phyloP scores from a whole-genome alignment of 495 filamentous ascomycete genomes.

The Xylaria flabelliformis region DNA sequence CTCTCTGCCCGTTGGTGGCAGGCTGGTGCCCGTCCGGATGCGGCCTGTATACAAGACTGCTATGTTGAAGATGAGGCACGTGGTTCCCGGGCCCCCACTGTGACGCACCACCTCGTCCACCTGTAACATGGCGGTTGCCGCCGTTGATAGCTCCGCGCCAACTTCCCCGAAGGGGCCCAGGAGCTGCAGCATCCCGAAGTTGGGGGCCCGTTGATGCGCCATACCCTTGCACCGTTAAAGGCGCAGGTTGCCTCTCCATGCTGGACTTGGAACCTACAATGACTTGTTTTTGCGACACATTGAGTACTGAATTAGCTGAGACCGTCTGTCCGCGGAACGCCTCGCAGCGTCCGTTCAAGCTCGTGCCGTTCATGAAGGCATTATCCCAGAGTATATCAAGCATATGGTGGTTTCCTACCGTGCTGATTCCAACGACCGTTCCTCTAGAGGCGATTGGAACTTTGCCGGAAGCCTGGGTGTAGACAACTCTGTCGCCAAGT shows the following conservation, averaged over 20 bases:
- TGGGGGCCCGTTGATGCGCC: conserved; percentile 67
- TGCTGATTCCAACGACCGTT: conserved; percentile 90
- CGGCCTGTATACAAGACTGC: conserved; percentile 48
- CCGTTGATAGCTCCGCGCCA: conserved; percentile 72
- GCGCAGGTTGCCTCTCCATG: conserved; percentile 62
- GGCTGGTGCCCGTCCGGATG: conserved; percentile 37
- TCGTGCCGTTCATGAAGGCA: conserved; percentile 95
- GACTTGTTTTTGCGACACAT: conserved; percentile 82
- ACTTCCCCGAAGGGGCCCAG: conserved; percentile 71
- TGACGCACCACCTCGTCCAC: conserved; percentile 41
- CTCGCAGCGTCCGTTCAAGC: conserved; percentile 86
- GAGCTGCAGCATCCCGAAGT: conserved; percentile 69
- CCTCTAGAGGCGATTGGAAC: conserved; percentile 92
- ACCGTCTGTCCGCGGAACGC: conserved; percentile 96
- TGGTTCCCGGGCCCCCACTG: conserved; percentile 49
- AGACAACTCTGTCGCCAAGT: conserved; percentile 90
- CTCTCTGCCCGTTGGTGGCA: conserved; percentile 34
- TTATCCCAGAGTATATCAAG: conserved; percentile 93
- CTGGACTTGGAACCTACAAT: conserved; percentile 75
- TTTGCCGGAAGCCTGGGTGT: conserved; percentile 90
- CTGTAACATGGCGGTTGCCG: conserved; percentile 41
- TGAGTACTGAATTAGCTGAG: conserved; percentile 79
- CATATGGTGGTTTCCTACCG: conserved; percentile 77
- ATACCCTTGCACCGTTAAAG: conserved; percentile 66
- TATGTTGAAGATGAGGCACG: conserved; percentile 51